Conservation (phyloP, 164 flowering plant genomes). For the Houttuynia cordata region DNA sequence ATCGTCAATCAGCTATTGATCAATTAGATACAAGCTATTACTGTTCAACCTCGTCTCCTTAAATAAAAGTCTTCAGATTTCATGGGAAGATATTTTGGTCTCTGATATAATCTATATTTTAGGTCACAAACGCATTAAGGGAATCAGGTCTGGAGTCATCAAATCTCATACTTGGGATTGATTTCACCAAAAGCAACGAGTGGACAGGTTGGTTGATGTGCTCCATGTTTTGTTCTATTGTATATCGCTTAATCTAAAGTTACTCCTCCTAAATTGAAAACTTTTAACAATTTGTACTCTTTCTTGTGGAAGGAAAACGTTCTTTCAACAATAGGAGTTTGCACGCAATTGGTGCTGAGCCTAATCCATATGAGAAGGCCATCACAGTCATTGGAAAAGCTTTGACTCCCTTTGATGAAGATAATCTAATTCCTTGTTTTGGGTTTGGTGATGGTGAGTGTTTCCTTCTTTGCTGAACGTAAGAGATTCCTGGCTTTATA, state of each 20-base stretch:
- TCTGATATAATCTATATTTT: neutral
- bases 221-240: neutral
- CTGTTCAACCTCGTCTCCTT: too few relatives aligned
- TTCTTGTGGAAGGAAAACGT: constrained; percentile 33
- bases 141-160: constrained; percentile 69
- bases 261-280: neutral
- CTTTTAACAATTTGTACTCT: neutral
- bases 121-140: constrained; percentile 51
- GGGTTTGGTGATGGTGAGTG: constrained; percentile 75
- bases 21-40: too few relatives aligned
- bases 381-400: constrained; percentile 62
- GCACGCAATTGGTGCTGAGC: constrained; percentile 42
- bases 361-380: constrained; percentile 75
- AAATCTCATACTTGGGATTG: constrained; percentile 62
- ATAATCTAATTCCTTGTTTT: constrained; percentile 70
- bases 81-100: too few relatives aligned
- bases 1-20: too few relatives aligned
- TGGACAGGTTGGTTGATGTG: constrained; percentile 54
- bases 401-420: constrained; percentile 79
- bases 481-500: neutral
- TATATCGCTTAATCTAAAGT: too few relatives aligned
- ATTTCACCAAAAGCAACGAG: constrained; percentile 77
- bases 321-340: constrained; percentile 54
- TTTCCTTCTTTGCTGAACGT: neutral
- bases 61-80: too few relatives aligned